These are phyloP conservation scores for Litchi chinensis DNA, from an alignment of 345 rosid genomes.

Conservation along the genomic window DNA sequence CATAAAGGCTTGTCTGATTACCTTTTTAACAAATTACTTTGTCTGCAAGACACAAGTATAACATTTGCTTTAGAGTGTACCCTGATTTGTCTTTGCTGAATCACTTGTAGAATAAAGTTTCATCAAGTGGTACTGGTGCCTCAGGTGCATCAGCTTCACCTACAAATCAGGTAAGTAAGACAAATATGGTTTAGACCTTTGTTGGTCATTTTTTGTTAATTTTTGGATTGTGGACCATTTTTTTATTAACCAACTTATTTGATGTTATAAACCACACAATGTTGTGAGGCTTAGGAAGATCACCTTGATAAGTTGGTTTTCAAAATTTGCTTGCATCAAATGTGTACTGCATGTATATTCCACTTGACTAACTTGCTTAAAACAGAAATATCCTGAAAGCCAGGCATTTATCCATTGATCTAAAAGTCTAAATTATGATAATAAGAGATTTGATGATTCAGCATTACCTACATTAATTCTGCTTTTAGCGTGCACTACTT, in stretches of 20 bases:
- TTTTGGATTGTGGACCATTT: not conserved
- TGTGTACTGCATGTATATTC: not conserved
- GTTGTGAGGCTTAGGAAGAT: not conserved
- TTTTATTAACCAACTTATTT: not conserved
- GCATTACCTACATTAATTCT: not conserved
- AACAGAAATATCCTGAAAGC: not conserved
- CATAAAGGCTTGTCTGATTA: not conserved
- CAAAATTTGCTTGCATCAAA: not conserved
- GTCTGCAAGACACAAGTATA: not conserved
- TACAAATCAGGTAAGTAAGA: slow-evolving; percentile 45
- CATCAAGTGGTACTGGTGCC: slow-evolving; percentile 44
- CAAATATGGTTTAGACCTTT: not conserved
- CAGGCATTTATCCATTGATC: not conserved
- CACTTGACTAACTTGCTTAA: not conserved
- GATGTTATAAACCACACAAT: not conserved
- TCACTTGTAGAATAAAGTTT: slow-evolving; percentile 55
- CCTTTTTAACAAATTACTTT: not conserved
- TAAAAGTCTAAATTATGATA: not conserved
- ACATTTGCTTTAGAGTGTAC: not conserved
- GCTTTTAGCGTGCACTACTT: not conserved
- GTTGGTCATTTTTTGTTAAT: not conserved
- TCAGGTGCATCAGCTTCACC: slow-evolving; percentile 58
- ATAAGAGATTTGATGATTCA: not conserved
- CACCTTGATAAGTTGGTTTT: not conserved
- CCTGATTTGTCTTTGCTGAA: slow-evolving; percentile 19